A percentile compares a stretch with the other conserved stretches of the same genome.
These are phyloP conservation scores for Fusarium sp. DNA, from an alignment of 2,329 filamentous ascomycete genomes.

Conservation along the genomic window DNA sequence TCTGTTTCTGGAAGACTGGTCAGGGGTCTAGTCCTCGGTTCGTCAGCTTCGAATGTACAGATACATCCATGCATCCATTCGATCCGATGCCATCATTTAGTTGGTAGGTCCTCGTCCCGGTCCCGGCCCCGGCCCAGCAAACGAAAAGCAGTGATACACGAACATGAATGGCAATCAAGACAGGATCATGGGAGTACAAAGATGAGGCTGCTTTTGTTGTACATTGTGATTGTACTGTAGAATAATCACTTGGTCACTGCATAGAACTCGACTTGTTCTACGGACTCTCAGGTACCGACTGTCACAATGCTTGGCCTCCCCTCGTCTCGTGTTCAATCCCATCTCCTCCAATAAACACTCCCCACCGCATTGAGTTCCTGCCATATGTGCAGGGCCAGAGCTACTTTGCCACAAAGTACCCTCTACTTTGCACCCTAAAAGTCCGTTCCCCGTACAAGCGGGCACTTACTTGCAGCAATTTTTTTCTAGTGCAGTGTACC, in stretches of 20 bases:
- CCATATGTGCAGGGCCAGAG: conserved; percentile 3
- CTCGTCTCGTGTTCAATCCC: conserved; percentile 1
- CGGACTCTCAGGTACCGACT: conserved; percentile 1
- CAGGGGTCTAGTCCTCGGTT: conserved; percentile 9
- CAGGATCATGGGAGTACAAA: not conserved
- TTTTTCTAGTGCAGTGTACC: conserved; percentile 9
- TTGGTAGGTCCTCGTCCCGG: not conserved
- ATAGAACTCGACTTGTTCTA: not conserved
- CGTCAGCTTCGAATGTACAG: not conserved
- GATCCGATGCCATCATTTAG: not conserved
- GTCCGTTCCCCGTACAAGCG: conserved; percentile 13
- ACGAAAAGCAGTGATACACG: not conserved
- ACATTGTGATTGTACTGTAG: not conserved
- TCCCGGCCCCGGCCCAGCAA: not conserved
- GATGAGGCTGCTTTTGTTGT: not conserved
- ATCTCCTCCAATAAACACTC: conserved; percentile 10
- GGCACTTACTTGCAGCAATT: conserved; percentile 20
- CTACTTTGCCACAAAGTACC: conserved; percentile 32
- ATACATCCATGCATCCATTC: not conserved
- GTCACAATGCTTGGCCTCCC: conserved; percentile 2
- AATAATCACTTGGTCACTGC: not conserved
- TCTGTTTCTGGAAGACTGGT: not conserved
- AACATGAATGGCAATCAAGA: not conserved
- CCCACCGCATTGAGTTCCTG: conserved; percentile 4
- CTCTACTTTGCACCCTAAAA: conserved; percentile 13